Base-by-base conservation (phyloP, 768 basidiomycete species). In the Pleurotus ostreatus region DNA sequence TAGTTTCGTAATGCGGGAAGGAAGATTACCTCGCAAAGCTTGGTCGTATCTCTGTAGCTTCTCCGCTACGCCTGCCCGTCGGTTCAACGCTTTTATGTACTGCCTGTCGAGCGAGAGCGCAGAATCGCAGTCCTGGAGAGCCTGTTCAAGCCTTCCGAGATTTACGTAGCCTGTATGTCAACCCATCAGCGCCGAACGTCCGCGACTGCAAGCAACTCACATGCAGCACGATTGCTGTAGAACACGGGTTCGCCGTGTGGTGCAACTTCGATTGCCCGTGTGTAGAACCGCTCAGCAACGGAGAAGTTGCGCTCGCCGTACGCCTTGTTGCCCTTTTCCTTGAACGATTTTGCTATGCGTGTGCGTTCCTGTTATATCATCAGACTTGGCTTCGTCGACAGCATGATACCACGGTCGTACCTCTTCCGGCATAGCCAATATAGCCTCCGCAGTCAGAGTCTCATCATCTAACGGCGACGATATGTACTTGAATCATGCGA, bases 171-270 rank as follows among this genome's bases (percentile, higher is more conserved):
- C 92, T 53, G 46, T 37, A 59, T 30, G 26, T 13, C 13, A 37
- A 11, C 20, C n/a, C 38, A 22, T 16, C 22, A 37, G n/a, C 22
- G n/a, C 23, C 22, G 16, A 20, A 47, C 16, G 34, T 22, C 11
- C 18, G 34, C 40, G 40, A 22, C 37, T 44, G 45, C 20, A 37
- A 8, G 2, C 7, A 2, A 77, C 87, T 55, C 57, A 93, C 96
- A 98, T 59, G 97, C 97, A 40, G 96, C 97, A 51, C 97, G 87
- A 71, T 99, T 99, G 71, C 91, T 92, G 81, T 86, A 98, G 74
- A 88, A 99, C 30, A 98, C 92, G 25, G 97, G 87, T 65, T 96
- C 93, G 5, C 86, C 83, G 67, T 83, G 86, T 6, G 89, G 86
- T 3, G 89, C 77, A 16, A 89, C 77, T 46, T 80, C 75, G 59